Percentiles rank a stretch among this genome's conserved stretches.
phyloP scores from a whole-genome alignment of 2,329 filamentous ascomycete genomes.

The Xylaria sp. region DNA sequence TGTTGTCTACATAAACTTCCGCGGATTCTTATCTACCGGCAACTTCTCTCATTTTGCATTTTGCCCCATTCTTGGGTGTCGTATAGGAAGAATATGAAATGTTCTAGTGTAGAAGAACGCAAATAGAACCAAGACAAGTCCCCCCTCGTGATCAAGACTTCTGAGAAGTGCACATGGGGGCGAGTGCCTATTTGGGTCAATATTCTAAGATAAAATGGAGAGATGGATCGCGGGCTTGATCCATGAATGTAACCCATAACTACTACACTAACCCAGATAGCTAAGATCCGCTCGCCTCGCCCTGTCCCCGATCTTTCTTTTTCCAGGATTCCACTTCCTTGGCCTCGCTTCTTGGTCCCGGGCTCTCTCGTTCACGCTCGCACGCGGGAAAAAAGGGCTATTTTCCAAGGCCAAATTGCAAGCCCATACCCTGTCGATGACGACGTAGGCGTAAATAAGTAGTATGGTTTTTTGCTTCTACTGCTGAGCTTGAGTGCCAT shows the following conservation, averaged over 20 bases:
- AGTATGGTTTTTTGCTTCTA: not conserved
- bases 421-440: constrained; percentile 24
- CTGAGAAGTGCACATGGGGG: not conserved
- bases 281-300: constrained; percentile 16
- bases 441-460: not conserved
- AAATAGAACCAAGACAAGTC: not conserved
- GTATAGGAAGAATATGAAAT: not conserved
- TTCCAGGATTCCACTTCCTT: not conserved
- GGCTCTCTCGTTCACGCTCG: constrained; percentile 1
- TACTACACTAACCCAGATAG: not conserved
- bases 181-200: not conserved
- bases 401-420: not conserved
- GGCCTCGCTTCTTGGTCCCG: not conserved
- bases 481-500: constrained; percentile 5
- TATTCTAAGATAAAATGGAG: not conserved
- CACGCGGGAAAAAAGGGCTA: not conserved
- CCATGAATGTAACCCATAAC: not conserved
- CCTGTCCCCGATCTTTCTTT: not conserved
- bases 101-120: not conserved
- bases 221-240: constrained; percentile 5
- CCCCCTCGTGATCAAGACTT: not conserved
- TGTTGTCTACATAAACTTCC: not conserved
- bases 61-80: not conserved
- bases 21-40: not conserved
- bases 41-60: not conserved